Evolutionary conservation across 2,329 filamentous ascomycete species (phyloP).

Genomic region (Aspergillus oerlinghausenensis): DNA sequence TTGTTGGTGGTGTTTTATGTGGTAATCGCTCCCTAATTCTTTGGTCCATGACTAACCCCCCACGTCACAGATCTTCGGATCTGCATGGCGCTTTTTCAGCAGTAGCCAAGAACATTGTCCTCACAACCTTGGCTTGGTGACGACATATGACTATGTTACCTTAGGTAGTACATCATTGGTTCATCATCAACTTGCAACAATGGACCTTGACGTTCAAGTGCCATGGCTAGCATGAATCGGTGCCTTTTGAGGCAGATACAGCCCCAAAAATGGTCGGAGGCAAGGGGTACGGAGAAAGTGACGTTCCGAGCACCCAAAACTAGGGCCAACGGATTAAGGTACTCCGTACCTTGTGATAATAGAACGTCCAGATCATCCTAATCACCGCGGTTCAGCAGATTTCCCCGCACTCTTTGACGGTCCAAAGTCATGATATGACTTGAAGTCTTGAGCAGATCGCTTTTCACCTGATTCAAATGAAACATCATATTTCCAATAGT

Average conservation of each 20-base stretch:
- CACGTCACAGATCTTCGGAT: slow-evolving; percentile 28
- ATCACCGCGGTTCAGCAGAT: not conserved
- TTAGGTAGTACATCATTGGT: not conserved
- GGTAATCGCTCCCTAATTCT: not conserved
- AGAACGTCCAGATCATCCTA: not conserved
- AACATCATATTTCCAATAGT: not conserved
- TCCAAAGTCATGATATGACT: not conserved
- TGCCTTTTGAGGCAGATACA: not conserved
- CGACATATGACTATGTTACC: slow-evolving; percentile 6
- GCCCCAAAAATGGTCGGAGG: not conserved
- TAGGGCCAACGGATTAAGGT: not conserved
- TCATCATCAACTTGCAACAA: not conserved
- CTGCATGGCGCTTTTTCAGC: slow-evolving; percentile 11
- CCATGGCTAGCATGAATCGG: not conserved
- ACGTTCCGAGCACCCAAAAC: not conserved
- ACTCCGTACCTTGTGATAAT: not conserved
- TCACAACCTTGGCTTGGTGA: slow-evolving; percentile 5
- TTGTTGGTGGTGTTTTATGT: not conserved
- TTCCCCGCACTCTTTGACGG: not conserved
- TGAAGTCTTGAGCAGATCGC: not conserved
- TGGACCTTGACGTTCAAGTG: not conserved
- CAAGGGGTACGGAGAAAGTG: not conserved
- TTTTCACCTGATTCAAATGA: too few species aligned
- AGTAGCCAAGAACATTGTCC: slow-evolving; percentile 1
- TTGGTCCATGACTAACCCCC: slow-evolving; percentile 11